Conservation (phyloP, 2,329 filamentous ascomycete species). For the Fusarium sacchari region DNA sequence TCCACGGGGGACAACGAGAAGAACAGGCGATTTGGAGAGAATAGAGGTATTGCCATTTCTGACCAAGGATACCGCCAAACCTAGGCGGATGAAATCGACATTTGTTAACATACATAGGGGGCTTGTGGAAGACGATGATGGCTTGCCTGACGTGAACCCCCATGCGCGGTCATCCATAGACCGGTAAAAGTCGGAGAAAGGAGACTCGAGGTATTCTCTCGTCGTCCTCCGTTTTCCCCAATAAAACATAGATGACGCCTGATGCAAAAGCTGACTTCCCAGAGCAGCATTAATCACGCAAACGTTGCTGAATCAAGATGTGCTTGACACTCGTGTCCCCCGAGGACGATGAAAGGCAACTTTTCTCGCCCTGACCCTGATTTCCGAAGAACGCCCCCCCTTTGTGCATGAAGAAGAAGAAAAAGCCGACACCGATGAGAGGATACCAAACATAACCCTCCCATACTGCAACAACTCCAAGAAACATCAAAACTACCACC, state of each 20-base stretch:
- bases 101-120: constrained; percentile 73
- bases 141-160: constrained; percentile 65
- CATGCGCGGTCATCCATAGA: constrained; percentile 35
- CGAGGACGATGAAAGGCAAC: constrained; percentile 39
- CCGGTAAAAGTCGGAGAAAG: constrained; percentile 33
- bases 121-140: constrained; percentile 75
- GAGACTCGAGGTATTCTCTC: constrained; percentile 36
- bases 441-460: constrained; percentile 39
- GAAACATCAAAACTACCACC: constrained; percentile 65
- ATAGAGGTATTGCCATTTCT: constrained; percentile 56
- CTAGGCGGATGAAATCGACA: constrained; percentile 47
- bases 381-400: constrained; percentile 46
- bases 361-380: constrained; percentile 34
- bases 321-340: constrained; percentile 45
- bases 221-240: constrained; percentile 39
- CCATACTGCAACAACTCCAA: constrained; percentile 27
- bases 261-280: constrained; percentile 45
- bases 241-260: constrained; percentile 46
- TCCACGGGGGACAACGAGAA: constrained; percentile 57
- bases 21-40: constrained; percentile 49
- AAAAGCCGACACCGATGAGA: constrained; percentile 36
- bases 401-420: constrained; percentile 33
- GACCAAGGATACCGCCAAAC: constrained; percentile 50
- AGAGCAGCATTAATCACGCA: constrained; percentile 44
- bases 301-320: constrained; percentile 48